Percentiles rank a stretch among this genome's conserved stretches.
Conservation (phyloP, 2,329 filamentous ascomycete species). For the Hymenoscyphus linearis region DNA sequence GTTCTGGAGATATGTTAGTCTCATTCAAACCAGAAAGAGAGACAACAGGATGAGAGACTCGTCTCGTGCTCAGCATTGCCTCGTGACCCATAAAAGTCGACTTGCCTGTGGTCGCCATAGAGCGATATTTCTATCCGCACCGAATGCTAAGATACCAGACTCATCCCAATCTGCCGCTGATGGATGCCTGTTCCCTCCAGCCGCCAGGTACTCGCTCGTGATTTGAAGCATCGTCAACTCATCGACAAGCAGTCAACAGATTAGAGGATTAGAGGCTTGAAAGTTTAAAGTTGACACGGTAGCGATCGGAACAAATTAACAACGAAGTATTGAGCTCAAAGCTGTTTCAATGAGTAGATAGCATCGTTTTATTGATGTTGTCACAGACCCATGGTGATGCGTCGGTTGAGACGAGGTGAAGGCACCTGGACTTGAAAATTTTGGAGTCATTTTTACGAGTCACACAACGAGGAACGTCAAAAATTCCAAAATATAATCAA, state of each 20-base stretch:
- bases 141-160: conserved; percentile 74
- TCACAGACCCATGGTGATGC: neutral
- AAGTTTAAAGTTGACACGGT: neutral
- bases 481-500: neutral
- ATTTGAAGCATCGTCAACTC: conserved; percentile 23
- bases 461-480: neutral
- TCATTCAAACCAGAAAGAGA: neutral
- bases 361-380: neutral
- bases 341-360: neutral
- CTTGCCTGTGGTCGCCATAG: conserved; percentile 75
- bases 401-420: neutral
- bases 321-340: neutral
- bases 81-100: conserved; percentile 16
- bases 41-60: neutral
- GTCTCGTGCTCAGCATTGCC: neutral
- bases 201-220: conserved; percentile 38
- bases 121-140: conserved; percentile 82
- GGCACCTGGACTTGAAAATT: neutral
- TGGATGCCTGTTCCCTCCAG: conserved; percentile 86
- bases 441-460: neutral
- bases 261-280: no score
- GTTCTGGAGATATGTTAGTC: conserved; percentile 16
- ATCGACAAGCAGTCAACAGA: conserved; percentile 1
- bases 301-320: neutral
- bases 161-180: conserved; percentile 85